Evolutionary conservation across 352 stramenopile species (phyloP), one percentile per base, ranked within the genome.

Genomic region (Hyaloperonospora arabidopsidis): DNA sequence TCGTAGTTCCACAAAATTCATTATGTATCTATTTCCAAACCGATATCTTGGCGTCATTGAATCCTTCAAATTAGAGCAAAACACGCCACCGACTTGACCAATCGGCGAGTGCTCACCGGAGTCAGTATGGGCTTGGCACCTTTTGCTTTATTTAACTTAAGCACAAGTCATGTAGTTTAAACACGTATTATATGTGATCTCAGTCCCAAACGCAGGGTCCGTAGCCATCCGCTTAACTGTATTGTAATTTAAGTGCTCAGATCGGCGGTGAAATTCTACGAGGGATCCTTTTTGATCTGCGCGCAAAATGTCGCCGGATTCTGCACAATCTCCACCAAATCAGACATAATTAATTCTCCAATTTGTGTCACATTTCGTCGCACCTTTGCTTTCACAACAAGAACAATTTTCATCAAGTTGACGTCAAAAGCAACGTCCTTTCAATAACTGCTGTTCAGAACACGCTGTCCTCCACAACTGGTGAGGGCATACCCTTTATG

Each of bases 1-100:
- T n/a, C n/a, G n/a, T n/a, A n/a, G n/a, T n/a, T 45, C 46, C 4
- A 52, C 10, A 34, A 52, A 38, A 19, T 44, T 45, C 4, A 52
- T 29, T 29, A 52, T 52, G 32, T 52, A 45, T 19, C 46, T 21
- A 18, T 52, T 44, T 10, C 28, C 32, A 17, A 43, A 11, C 11
- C 32, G 17, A 19, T 52, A 5, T 10, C 14, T 52, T 22, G 46
- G 46, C 5, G 46, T 44, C 18, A 52, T 43, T 15, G 46, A 29
- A 6, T 29, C 46, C 19, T 52, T 45, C 6, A 52, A 19, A 5
- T 44, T 18, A 2, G 25, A 43, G 46, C 28, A 52, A 6, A 44
- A 43, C 11, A 45, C 32, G 0, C 46, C 46, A 12, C 46, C 46
- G 19, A 18, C 22, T 41, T 13, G 7, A 13, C 13, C 32, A 13